Base-by-base conservation (phyloP, 2,329 filamentous ascomycete species). In the Monilinia aucupariae region DNA sequence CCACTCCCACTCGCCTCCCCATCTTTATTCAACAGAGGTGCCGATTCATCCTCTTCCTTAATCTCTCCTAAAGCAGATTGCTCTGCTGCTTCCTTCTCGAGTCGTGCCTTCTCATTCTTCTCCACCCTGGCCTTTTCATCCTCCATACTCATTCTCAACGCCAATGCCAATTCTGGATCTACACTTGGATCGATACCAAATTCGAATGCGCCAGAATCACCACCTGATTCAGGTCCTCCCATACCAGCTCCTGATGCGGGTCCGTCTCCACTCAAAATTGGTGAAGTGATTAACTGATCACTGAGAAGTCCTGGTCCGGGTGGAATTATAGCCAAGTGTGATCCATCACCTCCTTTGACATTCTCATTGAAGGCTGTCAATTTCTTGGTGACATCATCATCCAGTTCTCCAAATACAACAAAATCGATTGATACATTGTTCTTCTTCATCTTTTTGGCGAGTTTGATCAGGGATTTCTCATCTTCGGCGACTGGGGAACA, bases 371-470 rank as follows among this genome's bases (percentile, higher is more conserved):
- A 99, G 34, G 90, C 88, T 73, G 91, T 87, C 61, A 99, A 85
- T 80, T 97, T 97, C 78, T 94, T 93, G 62, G 89, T 90, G 67
- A 88, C 91, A 69, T 96, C 91, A 70, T 92, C 90, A 69, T 94
- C 91, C 60, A 96, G 83, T 71, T 99, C 93, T 69, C 94, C 94
- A 72, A 99, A 99, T 53, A 93, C 86, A 66, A 99, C 85, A 73
- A 99, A 93, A 76, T 99, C 94, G 74, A 99, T 90, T 66, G 88
- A 90, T 65, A 96, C 90, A 73, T 90, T 93, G 77, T 88, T 89
- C 84, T 99, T 99, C 86, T 97, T 97, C 92, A 97, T 96, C 80
- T 94, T 96, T 81, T 94, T 96, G 51, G 94, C 92, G 37, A 99
- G 83, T 74, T 91, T 90, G 66, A 92, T 84, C 58, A 99, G 85